These are phyloP conservation scores for Polytrichum commune DNA, from an alignment of 225 moss, liverwort and hornwort species.

Conservation along the genomic window DNA sequence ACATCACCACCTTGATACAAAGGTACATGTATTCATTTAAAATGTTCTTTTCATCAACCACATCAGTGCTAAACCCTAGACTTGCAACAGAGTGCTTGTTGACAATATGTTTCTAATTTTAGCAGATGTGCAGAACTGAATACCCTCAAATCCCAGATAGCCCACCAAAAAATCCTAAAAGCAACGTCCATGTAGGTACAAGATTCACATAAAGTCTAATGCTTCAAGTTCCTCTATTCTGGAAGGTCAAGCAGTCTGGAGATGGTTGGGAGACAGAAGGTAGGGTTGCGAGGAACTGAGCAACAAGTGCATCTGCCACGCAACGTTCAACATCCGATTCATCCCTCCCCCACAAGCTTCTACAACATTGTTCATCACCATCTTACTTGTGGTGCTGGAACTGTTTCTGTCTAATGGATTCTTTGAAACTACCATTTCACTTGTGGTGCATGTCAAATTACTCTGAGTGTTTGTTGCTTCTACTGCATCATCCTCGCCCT, in stretches of 20 bases:
- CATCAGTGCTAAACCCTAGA: too few species aligned
- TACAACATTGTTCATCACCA: not conserved
- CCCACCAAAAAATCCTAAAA: too few species aligned
- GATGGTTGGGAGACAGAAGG: not conserved
- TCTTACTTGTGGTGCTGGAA: not conserved
- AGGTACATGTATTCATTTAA: too few species aligned
- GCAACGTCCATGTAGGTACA: too few species aligned
- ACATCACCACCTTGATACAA: too few species aligned
- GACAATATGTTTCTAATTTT: too few species aligned
- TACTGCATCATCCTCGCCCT: constrained; percentile 6
- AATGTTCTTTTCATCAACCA: too few species aligned
- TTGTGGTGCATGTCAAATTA: not conserved
- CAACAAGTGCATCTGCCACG: constrained; percentile 6
- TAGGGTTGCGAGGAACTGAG: not conserved
- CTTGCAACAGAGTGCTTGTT: too few species aligned
- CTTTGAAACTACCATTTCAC: not conserved
- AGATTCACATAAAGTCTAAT: too few species aligned
- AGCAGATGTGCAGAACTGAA: too few species aligned
- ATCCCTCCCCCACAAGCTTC: not conserved
- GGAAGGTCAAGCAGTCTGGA: not conserved
- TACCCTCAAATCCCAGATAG: too few species aligned
- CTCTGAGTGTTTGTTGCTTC: not conserved
- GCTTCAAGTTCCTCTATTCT: too few species aligned
- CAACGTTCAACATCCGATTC: not conserved
- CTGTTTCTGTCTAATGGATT: not conserved